Conservation (phyloP, 345 rosid species). For the Hypericum androsaemum region DNA sequence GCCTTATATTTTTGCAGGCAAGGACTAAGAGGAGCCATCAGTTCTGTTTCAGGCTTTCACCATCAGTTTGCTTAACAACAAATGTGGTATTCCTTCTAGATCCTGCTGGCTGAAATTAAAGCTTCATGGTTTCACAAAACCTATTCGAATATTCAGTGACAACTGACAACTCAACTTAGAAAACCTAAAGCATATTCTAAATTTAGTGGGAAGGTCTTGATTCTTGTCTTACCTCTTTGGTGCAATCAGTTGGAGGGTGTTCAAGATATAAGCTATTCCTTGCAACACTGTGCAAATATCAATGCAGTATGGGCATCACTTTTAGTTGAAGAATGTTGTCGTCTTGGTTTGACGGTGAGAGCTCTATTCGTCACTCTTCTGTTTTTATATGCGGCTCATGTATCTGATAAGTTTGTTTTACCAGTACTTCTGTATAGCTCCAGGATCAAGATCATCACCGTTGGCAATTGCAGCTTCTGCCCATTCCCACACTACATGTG, state of each 20-base stretch:
- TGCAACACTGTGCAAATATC: conserved; percentile 45
- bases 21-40: conserved; percentile 38
- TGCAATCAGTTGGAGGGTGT: conserved; percentile 50
- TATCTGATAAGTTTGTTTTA: conserved; percentile 31
- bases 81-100: conserved; percentile 50
- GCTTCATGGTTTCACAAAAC: no score
- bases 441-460: conserved; percentile 94
- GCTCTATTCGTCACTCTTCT: conserved; percentile 11
- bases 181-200: no score
- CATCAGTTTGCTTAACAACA: conserved; percentile 41
- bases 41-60: conserved; percentile 67
- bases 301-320: conserved; percentile 86
- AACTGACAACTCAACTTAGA: no score
- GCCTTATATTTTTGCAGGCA: conserved; percentile 41
- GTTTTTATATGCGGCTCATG: conserved; percentile 13
- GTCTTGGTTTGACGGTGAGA: conserved; percentile 84
- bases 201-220: neutral
- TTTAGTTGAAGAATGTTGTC: conserved; percentile 81
- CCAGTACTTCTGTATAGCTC: conserved; percentile 93
- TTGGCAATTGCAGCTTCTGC: conserved; percentile 86
- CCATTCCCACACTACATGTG: conserved; percentile 66
- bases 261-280: conserved; percentile 28
- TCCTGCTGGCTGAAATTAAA: no score
- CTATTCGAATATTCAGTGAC: no score
- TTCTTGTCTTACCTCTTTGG: conserved; percentile 3